Conservation (phyloP, 306 rosid species). For the Alnus glutinosa region DNA sequence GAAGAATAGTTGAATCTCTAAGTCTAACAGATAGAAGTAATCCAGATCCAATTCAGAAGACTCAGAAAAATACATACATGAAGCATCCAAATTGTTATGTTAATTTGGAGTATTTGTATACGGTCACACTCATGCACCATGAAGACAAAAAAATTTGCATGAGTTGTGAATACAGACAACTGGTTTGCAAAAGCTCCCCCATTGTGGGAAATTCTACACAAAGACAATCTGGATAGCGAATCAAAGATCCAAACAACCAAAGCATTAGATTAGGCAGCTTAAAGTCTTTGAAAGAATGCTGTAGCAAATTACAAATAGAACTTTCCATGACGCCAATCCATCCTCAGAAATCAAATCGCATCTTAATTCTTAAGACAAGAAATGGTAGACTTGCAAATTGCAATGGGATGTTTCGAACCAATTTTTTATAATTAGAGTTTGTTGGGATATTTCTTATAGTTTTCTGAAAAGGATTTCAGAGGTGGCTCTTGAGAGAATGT, state of each 20-base stretch:
- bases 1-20: background rate
- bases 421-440: too few relatives aligned
- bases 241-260: background rate
- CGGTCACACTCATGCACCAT: background rate
- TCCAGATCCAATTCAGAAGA: background rate
- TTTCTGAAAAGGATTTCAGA: too few relatives aligned
- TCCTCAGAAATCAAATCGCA: background rate
- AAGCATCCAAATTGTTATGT: background rate
- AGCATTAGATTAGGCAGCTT: background rate
- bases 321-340: background rate
- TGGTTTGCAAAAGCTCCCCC: constrained; percentile 1
- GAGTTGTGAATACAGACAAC: background rate
- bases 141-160: background rate
- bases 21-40: background rate
- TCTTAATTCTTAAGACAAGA: background rate
- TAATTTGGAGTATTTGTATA: background rate
- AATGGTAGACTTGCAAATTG: too few relatives aligned
- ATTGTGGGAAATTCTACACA: background rate
- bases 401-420: too few relatives aligned
- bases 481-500: too few relatives aligned
- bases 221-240: background rate
- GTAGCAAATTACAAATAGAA: background rate
- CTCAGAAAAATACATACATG: background rate
- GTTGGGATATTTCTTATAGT: too few relatives aligned
- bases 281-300: background rate